Percentiles rank a stretch among this genome's conserved stretches.
These are phyloP conservation scores for Monosporascus sp. DNA, from an alignment of 2,329 filamentous ascomycete species.

Conservation along the genomic window DNA sequence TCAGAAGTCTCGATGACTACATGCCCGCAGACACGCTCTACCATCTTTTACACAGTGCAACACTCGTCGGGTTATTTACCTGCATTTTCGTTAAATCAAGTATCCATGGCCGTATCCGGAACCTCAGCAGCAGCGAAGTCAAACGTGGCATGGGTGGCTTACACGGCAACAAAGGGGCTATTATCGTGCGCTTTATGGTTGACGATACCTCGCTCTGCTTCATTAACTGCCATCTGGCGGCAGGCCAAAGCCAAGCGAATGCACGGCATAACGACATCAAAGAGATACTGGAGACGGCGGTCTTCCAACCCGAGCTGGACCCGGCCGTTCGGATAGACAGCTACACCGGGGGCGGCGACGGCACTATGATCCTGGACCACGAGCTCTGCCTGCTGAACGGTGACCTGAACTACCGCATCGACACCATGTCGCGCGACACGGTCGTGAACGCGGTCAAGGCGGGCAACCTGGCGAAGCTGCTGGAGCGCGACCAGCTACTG, in stretches of 20 bases:
- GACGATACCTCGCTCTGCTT: constrained; percentile 95
- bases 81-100: constrained; percentile 89
- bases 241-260: constrained; percentile 84
- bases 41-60: constrained; percentile 79
- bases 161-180: constrained; percentile 94
- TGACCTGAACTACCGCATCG: constrained; percentile 96
- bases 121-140: constrained; percentile 75
- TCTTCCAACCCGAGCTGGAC: constrained; percentile 70
- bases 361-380: constrained; percentile 90
- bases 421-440: constrained; percentile 90
- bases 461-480: constrained; percentile 76
- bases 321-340: constrained; percentile 65
- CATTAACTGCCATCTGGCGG: constrained; percentile 94
- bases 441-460: constrained; percentile 81
- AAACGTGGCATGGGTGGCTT: constrained; percentile 95
- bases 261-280: constrained; percentile 91
- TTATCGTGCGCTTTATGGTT: constrained; percentile 85
- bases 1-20: constrained; percentile 75
- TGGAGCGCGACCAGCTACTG: constrained; percentile 90
- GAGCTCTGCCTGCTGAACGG: constrained; percentile 97
- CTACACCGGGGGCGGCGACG: constrained; percentile 89
- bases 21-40: constrained; percentile 76
- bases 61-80: constrained; percentile 90
- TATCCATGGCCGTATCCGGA: constrained; percentile 69
- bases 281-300: constrained; percentile 74